Conservation (phyloP, 805 yeast genomes). For the Kluyveromyces siamensis region DNA sequence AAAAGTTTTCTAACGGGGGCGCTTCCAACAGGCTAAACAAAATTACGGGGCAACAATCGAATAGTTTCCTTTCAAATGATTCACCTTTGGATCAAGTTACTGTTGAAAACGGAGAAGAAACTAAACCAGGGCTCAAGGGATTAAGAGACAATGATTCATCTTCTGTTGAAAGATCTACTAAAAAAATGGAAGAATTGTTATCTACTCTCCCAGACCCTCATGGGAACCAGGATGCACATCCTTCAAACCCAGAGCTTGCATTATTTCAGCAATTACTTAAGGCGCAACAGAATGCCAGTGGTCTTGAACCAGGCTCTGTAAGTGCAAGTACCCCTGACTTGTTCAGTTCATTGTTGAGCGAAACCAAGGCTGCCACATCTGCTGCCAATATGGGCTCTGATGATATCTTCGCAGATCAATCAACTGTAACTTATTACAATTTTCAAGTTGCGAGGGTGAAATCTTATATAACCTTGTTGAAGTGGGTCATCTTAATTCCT, state of each 20-base stretch:
- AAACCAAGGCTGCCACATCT: slow-evolving; percentile 4
- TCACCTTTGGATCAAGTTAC: slow-evolving; percentile 22
- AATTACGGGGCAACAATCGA: slow-evolving; percentile 32
- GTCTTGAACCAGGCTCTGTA: slow-evolving; percentile 2
- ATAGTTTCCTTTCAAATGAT: slow-evolving; percentile 29
- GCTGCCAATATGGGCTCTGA: slow-evolving; percentile 1
- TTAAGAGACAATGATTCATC: too few species aligned
- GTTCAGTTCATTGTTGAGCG: slow-evolving; percentile 14
- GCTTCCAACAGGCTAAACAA: slow-evolving; percentile 46
- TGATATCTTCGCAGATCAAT: slow-evolving; percentile 18
- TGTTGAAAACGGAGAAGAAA: neutral
- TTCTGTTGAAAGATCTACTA: slow-evolving; percentile 5
- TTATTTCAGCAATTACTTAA: slow-evolving; percentile 22
- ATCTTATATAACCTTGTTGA: slow-evolving; percentile 22
- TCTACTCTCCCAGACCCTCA: slow-evolving; percentile 7
- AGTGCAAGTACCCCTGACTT: slow-evolving; percentile 16
- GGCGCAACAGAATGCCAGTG: slow-evolving; percentile 11
- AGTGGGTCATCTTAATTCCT: slow-evolving; percentile 26
- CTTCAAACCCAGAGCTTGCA: slow-evolving; percentile 16
- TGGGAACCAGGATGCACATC: neutral
- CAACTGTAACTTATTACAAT: slow-evolving; percentile 20
- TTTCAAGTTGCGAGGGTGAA: slow-evolving; percentile 22
- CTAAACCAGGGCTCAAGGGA: neutral
- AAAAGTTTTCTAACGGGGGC: slow-evolving; percentile 49
- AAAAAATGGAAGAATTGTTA: slow-evolving; percentile 14